These are phyloP conservation scores for Entelexis paramagnoliae DNA, from an alignment of 1,139 yeast species.

Conservation along the genomic window DNA sequence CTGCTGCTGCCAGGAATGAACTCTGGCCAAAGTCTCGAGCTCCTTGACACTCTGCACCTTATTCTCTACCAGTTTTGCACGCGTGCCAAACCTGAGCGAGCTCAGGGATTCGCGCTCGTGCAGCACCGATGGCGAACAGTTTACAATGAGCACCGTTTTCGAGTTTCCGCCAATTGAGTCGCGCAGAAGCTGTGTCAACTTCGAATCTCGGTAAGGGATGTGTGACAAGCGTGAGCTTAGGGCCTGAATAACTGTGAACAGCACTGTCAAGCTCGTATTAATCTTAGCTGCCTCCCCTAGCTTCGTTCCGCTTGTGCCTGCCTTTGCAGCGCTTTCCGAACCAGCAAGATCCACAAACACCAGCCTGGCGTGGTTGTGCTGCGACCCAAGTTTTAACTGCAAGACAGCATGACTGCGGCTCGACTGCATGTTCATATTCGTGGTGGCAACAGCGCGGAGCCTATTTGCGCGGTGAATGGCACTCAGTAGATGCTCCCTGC, in stretches of 20 bases:
- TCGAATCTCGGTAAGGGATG: slow-evolving; percentile 15
- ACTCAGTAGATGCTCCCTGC: slow-evolving; percentile 34
- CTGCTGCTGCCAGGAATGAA: background rate
- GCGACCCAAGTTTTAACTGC: slow-evolving; percentile 39
- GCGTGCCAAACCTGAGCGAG: slow-evolving; percentile 15
- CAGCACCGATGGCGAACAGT: slow-evolving; percentile 6
- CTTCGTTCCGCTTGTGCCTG: slow-evolving; percentile 66
- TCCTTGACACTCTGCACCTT: background rate
- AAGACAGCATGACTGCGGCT: slow-evolving; percentile 78
- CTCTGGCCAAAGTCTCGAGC: background rate
- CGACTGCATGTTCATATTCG: slow-evolving; percentile 65
- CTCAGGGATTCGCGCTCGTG: slow-evolving; percentile 16
- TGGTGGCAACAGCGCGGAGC: slow-evolving; percentile 48
- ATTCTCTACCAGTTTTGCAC: slow-evolving; percentile 11
- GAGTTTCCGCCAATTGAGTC: slow-evolving; percentile 10
- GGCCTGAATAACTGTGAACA: slow-evolving; percentile 72
- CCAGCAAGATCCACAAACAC: slow-evolving; percentile 83
- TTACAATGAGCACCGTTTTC: slow-evolving; percentile 10
- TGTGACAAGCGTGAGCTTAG: slow-evolving; percentile 28
- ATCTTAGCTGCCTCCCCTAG: slow-evolving; percentile 77
- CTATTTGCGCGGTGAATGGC: slow-evolving; percentile 48
- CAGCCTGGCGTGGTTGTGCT: slow-evolving; percentile 44
- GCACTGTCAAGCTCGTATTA: slow-evolving; percentile 63
- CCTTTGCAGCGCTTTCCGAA: slow-evolving; percentile 71
- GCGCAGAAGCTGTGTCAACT: slow-evolving; percentile 17